Evolutionary conservation across 1,284 basidiomycete genomes (phyloP).

Genomic region (Cutaneotrichosporon sp.): DNA sequence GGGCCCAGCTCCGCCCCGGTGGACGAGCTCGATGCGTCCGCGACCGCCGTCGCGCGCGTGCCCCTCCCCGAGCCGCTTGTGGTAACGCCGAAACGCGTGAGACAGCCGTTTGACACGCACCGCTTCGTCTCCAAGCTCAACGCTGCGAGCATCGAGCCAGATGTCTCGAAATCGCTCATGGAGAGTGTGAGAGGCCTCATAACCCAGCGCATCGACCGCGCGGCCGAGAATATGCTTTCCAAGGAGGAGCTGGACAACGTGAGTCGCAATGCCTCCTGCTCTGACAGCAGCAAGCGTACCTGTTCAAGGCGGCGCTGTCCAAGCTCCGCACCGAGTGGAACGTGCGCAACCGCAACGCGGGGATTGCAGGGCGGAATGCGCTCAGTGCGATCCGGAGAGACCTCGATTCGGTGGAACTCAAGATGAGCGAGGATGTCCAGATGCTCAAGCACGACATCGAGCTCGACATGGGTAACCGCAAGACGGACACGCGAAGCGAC

Average conservation of each 20-base stretch:
- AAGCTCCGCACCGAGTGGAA: slow-evolving; percentile 88
- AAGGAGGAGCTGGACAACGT: slow-evolving; percentile 90
- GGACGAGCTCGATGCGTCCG: slow-evolving; percentile 13
- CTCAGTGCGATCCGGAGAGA: slow-evolving; percentile 80
- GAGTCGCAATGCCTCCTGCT: slow-evolving; percentile 44
- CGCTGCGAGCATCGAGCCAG: slow-evolving; percentile 35
- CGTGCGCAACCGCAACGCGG: slow-evolving; percentile 81
- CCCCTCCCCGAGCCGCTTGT: slow-evolving; percentile 17
- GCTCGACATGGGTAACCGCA: slow-evolving; percentile 92
- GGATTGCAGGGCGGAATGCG: slow-evolving; percentile 74
- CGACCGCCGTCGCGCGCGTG: slow-evolving; percentile 15
- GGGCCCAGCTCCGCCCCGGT: not conserved
- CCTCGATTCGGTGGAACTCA: slow-evolving; percentile 80
- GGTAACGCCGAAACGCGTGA: slow-evolving; percentile 15
- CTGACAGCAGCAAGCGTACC: slow-evolving; percentile 77
- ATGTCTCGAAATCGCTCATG: slow-evolving; percentile 76
- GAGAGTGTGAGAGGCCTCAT: slow-evolving; percentile 78
- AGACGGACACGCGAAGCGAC: slow-evolving; percentile 88
- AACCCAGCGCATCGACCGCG: slow-evolving; percentile 70
- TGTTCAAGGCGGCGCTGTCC: slow-evolving; percentile 89
- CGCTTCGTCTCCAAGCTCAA: slow-evolving; percentile 51
- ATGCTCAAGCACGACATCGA: slow-evolving; percentile 77
- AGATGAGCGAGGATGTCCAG: slow-evolving; percentile 90
- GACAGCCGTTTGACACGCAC: slow-evolving; percentile 54
- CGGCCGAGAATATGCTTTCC: slow-evolving; percentile 72